Conservation (phyloP, 495 filamentous ascomycete genomes). For the Neurospora sp. region DNA sequence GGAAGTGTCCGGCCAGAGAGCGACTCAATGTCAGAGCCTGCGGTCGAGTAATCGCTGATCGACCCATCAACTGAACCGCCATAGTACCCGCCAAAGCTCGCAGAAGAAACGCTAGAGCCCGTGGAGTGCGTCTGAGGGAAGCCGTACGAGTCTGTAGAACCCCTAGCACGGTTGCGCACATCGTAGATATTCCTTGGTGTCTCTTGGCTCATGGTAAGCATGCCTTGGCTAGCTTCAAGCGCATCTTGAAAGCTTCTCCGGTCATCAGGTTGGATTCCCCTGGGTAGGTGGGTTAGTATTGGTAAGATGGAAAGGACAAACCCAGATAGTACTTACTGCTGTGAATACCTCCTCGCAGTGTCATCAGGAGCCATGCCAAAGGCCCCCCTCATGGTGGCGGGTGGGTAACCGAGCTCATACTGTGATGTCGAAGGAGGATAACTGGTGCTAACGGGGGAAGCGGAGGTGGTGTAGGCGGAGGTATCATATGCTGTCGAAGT, state of each 20-base stretch:
- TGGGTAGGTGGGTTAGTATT: conserved; percentile 18
- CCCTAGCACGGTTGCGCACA: conserved; percentile 43
- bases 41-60: conserved; percentile 89
- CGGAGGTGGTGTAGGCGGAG: conserved; percentile 41
- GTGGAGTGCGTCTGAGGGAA: conserved; percentile 87
- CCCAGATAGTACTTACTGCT: conserved; percentile 80
- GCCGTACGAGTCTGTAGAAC: conserved; percentile 83
- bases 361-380: conserved; percentile 49
- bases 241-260: conserved; percentile 66
- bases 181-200: conserved; percentile 85
- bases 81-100: conserved; percentile 64
- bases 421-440: conserved; percentile 59
- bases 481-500: conserved; percentile 41
- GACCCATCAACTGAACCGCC: conserved; percentile 81
- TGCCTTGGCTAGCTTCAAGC: conserved; percentile 74
- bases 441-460: conserved; percentile 53
- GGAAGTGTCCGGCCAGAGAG: conserved; percentile 72
- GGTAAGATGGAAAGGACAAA: conserved; percentile 15
- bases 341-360: conserved; percentile 68
- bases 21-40: conserved; percentile 76
- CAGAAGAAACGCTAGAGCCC: conserved; percentile 90
- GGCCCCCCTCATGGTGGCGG: conserved; percentile 52
- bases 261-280: conserved; percentile 49
- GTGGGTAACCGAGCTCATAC: conserved; percentile 55
- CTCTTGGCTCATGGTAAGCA: conserved; percentile 90